Conservation (phyloP, 129 eudicot genomes). For the Escallonia herrerae region DNA sequence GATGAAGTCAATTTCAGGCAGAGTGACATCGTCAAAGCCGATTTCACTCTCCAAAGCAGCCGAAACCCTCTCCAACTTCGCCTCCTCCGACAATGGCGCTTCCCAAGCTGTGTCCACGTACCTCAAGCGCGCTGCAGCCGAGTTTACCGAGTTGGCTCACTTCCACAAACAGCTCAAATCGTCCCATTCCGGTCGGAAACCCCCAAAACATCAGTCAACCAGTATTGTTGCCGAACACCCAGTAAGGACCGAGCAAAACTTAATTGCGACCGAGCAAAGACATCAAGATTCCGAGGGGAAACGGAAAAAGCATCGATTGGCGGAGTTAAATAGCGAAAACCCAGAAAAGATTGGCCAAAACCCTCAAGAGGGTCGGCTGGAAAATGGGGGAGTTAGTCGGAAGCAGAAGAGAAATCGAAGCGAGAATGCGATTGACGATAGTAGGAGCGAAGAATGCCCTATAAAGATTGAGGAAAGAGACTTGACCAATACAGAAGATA, state of each 20-base stretch:
- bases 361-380: background rate
- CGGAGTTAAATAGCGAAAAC: background rate
- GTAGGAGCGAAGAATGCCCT: background rate
- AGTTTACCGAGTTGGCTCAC: slow-evolving; percentile 33
- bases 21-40: slow-evolving; percentile 32
- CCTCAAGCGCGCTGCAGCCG: slow-evolving; percentile 35
- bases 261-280: too few species aligned
- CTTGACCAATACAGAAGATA: slow-evolving; percentile 2
- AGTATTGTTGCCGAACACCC: too few species aligned
- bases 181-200: background rate
- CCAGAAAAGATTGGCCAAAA: background rate
- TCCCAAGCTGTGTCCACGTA: slow-evolving; percentile 43
- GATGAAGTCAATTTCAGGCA: slow-evolving; percentile 48
- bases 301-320: background rate
- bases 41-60: slow-evolving; percentile 48
- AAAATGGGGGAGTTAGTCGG: background rate
- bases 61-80: slow-evolving; percentile 30
- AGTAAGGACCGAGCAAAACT: too few species aligned
- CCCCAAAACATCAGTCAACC: background rate
- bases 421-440: background rate
- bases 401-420: background rate
- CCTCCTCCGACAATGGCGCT: slow-evolving; percentile 40
- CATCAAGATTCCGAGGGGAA: background rate
- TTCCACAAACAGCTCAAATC: slow-evolving; percentile 16
- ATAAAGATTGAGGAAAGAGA: background rate